Base-by-base conservation (phyloP, 192 early-diverging fungal genomes). In the Coemansia aciculifera region DNA sequence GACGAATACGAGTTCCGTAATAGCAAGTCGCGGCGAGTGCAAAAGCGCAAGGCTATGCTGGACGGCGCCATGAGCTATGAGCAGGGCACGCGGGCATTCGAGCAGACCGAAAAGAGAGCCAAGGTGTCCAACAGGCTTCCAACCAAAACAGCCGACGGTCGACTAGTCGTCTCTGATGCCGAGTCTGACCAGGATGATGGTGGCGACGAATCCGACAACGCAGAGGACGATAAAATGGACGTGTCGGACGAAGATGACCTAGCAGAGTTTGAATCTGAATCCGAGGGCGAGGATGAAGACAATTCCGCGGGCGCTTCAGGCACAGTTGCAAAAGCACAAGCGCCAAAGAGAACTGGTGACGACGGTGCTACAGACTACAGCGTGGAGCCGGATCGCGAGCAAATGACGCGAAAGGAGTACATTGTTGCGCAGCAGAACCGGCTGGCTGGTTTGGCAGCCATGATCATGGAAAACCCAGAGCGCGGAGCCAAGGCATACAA, bases 401-500 rank as follows among this genome's bases (percentile, higher is more conserved):
- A 66, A 31, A 46, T 88, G 68, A 70, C 84, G 37, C 86, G 86
- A 63, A 88, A 91, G 70, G 63, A 86, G 65, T 79, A 86, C 19
- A 71, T 88, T 40, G 64, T 87, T 12, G 70, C 81, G 39, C 90
- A 87, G 73, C 91, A 91, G 71, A 94, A 94, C 78, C 81, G 89
- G 69, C 83, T 98, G 59, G 97, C 95, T 7, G 71, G 78, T n/a
- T 74, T 93, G 21, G 92, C 97, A 3, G 86, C 93, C 31, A 64
- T 71, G 17, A 82, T 97, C 23, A 89, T 94, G 64, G 91, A 93
- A 65, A 84, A 93, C 64, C 94, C 95, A 5, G 95, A 97, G 70
- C 84, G 79, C 23, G 85, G 90, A 38, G 85, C 91, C 59, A 37
- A 75, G 63, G 56, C 66, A 2, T 81, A 97, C 40, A 93, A 87